Evolutionary conservation across 345 rosid species (phyloP), one percentile per base, ranked within the genome.

Genomic region (Alliaria petiolata): DNA sequence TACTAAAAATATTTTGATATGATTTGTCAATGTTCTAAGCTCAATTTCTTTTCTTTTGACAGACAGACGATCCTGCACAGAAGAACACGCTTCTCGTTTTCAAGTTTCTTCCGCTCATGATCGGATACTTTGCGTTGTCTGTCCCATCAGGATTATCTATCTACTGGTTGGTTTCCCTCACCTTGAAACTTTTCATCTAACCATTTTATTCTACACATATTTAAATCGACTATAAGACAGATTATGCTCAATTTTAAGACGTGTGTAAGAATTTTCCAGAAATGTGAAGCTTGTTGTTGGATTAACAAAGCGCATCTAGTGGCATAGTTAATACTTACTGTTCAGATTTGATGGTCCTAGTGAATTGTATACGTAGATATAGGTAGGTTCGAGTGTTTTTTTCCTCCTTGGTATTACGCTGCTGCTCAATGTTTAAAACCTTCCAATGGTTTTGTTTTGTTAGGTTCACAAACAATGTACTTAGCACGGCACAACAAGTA

Each of bases 21-120:
- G 17, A 31, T 62, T n/a, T 54, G 51, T 45, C 8, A 46, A 19
- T 44, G 28, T 67, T 40, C 46, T 33, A 76, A 68, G 33, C 72
- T 14, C 47, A 19, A 33, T 30, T 36, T 30, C 26, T 25, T 62
- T 67, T 67, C 14, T 73, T 72, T 79, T 77, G 57, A 71, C 90
- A 95, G 99, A 86, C 97, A 2, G 99, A 91, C 58, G 97, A 91
- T 83, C 96, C 99, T 34, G 75, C 95, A 22, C 99, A 95, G 80
- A 95, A 91, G 89, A 95, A 95, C 76, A 86, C 99, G 0, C 95
- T 91, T 76, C 88, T 95, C 52, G 73, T 89, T 73, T 88, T 91
- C 81, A 95, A 95, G 85, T 95, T 95, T 82, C 99, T 95, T 70
- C 99, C 99, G 1, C 83, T 95, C 63, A 91, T 95, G 99, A 95